phyloP scores from a whole-genome alignment of 2,329 filamentous ascomycete species.

The Talaromyces marneffei region DNA sequence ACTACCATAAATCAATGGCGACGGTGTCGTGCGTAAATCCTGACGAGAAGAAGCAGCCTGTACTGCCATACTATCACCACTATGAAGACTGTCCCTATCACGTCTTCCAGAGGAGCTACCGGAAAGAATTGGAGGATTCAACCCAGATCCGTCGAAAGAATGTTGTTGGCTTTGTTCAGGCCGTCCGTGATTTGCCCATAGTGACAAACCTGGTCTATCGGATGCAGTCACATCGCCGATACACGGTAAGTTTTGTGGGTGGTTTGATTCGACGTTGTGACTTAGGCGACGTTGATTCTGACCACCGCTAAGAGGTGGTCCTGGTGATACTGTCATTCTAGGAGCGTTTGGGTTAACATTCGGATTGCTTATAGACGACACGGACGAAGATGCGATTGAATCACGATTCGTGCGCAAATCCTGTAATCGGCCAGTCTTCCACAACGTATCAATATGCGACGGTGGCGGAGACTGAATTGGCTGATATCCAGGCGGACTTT shows the following conservation, averaged over 20 bases:
- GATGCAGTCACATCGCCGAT: neutral
- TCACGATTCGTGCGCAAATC: neutral
- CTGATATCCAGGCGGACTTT: slow-evolving; percentile 3
- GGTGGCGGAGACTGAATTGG: neutral
- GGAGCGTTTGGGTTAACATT: neutral
- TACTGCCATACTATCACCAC: slow-evolving; percentile 14
- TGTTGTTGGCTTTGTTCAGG: neutral
- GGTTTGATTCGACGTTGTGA: neutral
- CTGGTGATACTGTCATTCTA: neutral
- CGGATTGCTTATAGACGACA: slow-evolving; percentile 7
- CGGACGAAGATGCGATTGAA: slow-evolving; percentile 2
- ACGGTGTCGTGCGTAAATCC: slow-evolving; percentile 10
- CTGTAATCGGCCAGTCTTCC: neutral
- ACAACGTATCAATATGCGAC: neutral
- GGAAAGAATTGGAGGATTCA: neutral
- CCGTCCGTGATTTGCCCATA: slow-evolving; percentile 5
- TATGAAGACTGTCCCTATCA: slow-evolving; percentile 13
- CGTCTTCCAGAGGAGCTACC: slow-evolving; percentile 1
- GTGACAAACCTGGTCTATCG: neutral
- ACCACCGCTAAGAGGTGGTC: neutral
- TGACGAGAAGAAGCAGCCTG: slow-evolving; percentile 12
- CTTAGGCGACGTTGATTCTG: neutral
- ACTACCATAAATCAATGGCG: slow-evolving; percentile 8
- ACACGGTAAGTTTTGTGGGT: neutral
- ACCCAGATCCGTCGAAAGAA: neutral